Evolutionary conservation across 2,329 filamentous ascomycete species (phyloP), one percentile per base, ranked within the genome.

Genomic region (Talaromyces sp.): DNA sequence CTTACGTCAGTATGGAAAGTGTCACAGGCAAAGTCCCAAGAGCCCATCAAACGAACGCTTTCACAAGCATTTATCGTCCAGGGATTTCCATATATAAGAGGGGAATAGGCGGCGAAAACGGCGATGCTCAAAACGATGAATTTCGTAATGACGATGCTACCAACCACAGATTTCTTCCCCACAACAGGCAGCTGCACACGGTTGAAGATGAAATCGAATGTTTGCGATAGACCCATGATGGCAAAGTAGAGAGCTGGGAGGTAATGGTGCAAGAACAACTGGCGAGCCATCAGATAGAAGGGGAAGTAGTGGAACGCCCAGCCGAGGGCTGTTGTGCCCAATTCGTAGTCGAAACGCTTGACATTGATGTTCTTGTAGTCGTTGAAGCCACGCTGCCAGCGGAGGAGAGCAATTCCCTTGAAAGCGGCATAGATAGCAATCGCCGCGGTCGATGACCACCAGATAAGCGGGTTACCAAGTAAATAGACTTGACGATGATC

Each of bases 291-390:
- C 62, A 99, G 85, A 81, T 88, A 99, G 82, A 99, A 99, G 10
- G 95, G 95, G 83, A 99, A 98, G 82, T 97, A 99, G 79, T 99
- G 95, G 76, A 99, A 89, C 55, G 91, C 92, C 95, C 95, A 99
- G 68, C 90, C 95, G 8, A 99, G 85, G 34, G 97, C 89, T 18
- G 87, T 92, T 59, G 88, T 91, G 64, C 95, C 95, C 63, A 98
- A 87, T 78, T 99, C 95, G 73, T 97, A 98, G 78, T 98, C 95
- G 75, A 98, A 99, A 61, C 95, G 91, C 81, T 96, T 96, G 83
- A 98, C 96, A 44, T 85, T 89, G 56, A 87, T 76, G 73, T 89
- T 87, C 63, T 84, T 79, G 76, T 99, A 98, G 78, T 99, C 95
- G 68, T 86, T 85, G 83, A 83, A 98, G 75, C 88, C 93, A 71